Evolutionary conservation across 1,284 basidiomycete genomes (phyloP).

Genomic region (Phenoliferia sp.): DNA sequence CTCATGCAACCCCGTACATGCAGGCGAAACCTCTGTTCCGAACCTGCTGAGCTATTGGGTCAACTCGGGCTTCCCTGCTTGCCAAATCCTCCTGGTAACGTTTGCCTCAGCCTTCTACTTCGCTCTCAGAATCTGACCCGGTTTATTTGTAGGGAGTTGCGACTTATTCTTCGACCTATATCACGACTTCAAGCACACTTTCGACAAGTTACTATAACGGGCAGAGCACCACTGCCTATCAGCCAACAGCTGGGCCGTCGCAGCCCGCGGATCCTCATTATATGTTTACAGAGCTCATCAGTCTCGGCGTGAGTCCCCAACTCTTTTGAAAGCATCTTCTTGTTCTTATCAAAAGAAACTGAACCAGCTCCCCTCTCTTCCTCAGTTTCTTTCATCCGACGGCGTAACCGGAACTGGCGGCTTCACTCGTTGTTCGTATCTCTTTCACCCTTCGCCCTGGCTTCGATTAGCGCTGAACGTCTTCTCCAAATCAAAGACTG

Average conservation of each 20-base stretch:
- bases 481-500: neutral
- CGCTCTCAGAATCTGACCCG: no score
- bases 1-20: conserved; percentile 6
- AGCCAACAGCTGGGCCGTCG: neutral
- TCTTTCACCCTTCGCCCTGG: neutral
- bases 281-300: conserved; percentile 1
- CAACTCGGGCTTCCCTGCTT: conserved; percentile 14
- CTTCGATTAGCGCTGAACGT: neutral
- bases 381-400: conserved; percentile 12
- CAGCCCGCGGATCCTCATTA: neutral
- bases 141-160: conserved; percentile 13
- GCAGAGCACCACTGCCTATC: conserved; percentile 6
- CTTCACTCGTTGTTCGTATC: conserved; percentile 11
- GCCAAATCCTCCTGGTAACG: conserved; percentile 17
- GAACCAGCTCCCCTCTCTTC: no score
- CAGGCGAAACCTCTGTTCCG: conserved; percentile 3
- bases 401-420: conserved; percentile 5
- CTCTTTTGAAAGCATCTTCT: neutral
- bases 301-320: neutral
- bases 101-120: neutral
- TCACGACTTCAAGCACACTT: conserved; percentile 4
- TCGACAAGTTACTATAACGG: conserved; percentile 14
- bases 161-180: conserved; percentile 16
- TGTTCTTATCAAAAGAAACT: no score
- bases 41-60: conserved; percentile 2